Evolutionary conservation across 108 stramenopile genomes (phyloP).

Genomic region (Aurantiochytrium sp.): DNA sequence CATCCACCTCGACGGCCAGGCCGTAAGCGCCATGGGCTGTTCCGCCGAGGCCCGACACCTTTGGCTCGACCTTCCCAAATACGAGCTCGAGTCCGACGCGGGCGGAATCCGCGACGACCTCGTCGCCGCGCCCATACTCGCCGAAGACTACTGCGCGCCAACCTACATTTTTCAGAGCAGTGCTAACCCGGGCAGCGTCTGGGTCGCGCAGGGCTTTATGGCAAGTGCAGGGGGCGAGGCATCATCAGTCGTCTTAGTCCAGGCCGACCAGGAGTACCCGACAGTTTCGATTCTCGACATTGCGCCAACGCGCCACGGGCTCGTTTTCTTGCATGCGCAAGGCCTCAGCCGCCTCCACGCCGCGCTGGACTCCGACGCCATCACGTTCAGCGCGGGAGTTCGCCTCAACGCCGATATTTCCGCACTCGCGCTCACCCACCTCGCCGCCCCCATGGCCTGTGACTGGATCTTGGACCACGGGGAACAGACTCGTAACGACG

Average conservation of each 20-base stretch:
- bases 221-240: background rate
- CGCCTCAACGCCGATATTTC: background rate
- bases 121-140: background rate
- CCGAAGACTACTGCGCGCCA: background rate
- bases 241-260: background rate
- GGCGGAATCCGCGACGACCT: background rate
- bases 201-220: background rate
- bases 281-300: background rate
- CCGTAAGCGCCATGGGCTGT: background rate
- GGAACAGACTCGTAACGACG: background rate
- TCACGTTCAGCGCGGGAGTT: background rate
- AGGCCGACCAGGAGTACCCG: background rate
- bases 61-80: slow-evolving; percentile 14
- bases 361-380: background rate
- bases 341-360: background rate
- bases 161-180: background rate
- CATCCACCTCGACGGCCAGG: background rate
- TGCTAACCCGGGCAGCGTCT: background rate
- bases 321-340: background rate
- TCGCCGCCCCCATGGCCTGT: background rate
- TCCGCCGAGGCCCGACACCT: background rate
- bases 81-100: background rate
- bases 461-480: background rate
- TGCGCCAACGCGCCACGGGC: background rate
- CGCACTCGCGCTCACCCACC: background rate